These are phyloP conservation scores for Candida mesenterica DNA, from an alignment of 1,139 yeast genomes.

Conservation along the genomic window DNA sequence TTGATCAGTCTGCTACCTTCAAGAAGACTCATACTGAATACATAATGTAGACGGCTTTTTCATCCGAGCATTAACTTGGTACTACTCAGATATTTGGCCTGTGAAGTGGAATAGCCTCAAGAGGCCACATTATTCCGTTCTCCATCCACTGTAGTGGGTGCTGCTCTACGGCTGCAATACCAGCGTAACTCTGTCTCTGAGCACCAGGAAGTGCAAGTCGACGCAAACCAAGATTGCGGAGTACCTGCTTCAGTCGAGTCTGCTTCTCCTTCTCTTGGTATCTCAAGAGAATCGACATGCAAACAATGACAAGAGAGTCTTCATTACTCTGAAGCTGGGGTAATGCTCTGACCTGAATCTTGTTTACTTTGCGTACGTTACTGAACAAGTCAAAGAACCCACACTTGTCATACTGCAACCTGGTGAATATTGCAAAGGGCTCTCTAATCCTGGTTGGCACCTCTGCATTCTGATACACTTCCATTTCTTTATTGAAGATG, in stretches of 20 bases:
- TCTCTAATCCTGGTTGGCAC: constrained; percentile 2
- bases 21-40: too few relatives aligned
- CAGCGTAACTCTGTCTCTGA: too few relatives aligned
- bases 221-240: background rate
- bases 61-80: too few relatives aligned
- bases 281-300: constrained; percentile 9
- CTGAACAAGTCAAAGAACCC: constrained; percentile 2
- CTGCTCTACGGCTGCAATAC: too few relatives aligned
- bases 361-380: constrained; percentile 3
- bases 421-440: constrained; percentile 9
- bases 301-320: constrained; percentile 9
- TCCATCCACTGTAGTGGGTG: too few relatives aligned
- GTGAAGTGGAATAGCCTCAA: too few relatives aligned
- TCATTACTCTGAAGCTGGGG: background rate
- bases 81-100: too few relatives aligned
- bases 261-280: constrained; percentile 10
- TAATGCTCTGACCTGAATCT: constrained; percentile 4
- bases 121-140: too few relatives aligned
- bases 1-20: too few relatives aligned
- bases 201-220: too few relatives aligned
- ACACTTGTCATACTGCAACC: constrained; percentile 1
- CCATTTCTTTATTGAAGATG: constrained; percentile 2
- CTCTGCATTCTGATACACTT: constrained; percentile 2
- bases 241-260: background rate
- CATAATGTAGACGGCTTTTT: too few relatives aligned